A percentile compares a stretch with the other conserved stretches of the same genome.
Evolutionary conservation across 2,329 filamentous ascomycete genomes (phyloP).

Genomic region (Epichloe coenophiala): DNA sequence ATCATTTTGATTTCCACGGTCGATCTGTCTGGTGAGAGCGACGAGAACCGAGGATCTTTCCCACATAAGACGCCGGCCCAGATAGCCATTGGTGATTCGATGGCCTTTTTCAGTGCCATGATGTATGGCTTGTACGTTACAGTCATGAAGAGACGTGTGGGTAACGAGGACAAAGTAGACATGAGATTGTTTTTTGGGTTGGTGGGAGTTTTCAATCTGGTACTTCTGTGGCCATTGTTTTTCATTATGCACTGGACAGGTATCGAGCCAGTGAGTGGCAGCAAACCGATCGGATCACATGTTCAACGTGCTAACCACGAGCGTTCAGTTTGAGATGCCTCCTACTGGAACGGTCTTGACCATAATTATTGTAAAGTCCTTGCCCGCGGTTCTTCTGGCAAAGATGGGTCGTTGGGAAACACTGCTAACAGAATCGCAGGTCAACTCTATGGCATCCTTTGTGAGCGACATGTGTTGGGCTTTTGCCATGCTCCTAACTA

Average conservation of each 20-base stretch:
- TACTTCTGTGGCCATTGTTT: constrained; percentile 80
- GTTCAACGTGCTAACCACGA: neutral
- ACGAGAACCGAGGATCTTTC: constrained; percentile 64
- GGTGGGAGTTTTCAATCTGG: constrained; percentile 72
- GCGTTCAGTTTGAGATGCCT: constrained; percentile 54
- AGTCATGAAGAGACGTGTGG: constrained; percentile 83
- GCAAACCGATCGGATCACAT: too few relatives aligned
- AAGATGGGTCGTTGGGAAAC: too few relatives aligned
- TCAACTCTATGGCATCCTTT: constrained; percentile 69
- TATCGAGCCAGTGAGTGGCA: constrained; percentile 49
- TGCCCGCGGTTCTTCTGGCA: neutral
- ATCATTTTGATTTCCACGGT: constrained; percentile 78
- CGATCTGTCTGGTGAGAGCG: constrained; percentile 57
- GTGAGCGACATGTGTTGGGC: constrained; percentile 89
- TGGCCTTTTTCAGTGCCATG: constrained; percentile 78
- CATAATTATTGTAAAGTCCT: constrained; percentile 52
- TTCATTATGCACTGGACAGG: constrained; percentile 68
- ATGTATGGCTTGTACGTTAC: constrained; percentile 90
- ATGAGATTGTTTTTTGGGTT: constrained; percentile 95
- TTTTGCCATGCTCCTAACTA: constrained; percentile 88
- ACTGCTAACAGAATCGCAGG: constrained; percentile 24
- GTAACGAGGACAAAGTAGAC: constrained; percentile 72
- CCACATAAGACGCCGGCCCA: constrained; percentile 69
- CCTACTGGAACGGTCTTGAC: constrained; percentile 56
- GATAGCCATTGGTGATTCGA: constrained; percentile 74